A percentile compares a stretch with the other conserved stretches of the same genome.
Conservation (phyloP, 257 asterid genomes). For the Solanum bukasovii region DNA sequence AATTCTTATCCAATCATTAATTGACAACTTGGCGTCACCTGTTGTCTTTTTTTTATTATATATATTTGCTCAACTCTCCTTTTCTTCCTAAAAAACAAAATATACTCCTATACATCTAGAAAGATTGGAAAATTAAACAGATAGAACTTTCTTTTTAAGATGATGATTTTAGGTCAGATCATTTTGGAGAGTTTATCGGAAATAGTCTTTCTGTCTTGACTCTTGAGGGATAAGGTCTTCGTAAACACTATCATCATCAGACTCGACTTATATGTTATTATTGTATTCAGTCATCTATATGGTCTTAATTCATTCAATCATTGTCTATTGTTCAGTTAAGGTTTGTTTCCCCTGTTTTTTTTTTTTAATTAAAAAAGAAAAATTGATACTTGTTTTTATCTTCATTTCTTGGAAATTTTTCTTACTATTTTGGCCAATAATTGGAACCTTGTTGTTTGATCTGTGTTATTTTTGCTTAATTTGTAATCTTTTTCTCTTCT, state of each 20-base stretch:
- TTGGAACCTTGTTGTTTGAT: neutral
- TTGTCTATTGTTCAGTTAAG: neutral
- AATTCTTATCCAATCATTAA: neutral
- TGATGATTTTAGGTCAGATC: neutral
- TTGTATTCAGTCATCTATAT: neutral
- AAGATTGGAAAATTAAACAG: neutral
- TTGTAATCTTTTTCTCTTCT: neutral
- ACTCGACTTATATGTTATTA: neutral
- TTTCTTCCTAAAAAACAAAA: neutral
- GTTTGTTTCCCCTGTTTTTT: neutral
- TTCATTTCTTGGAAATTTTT: neutral
- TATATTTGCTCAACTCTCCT: neutral
- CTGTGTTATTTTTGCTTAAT: neutral
- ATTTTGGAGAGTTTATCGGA: neutral
- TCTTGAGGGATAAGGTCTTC: neutral
- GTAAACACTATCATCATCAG: neutral
- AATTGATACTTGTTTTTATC: neutral
- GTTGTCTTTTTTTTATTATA: neutral
- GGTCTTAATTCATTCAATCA: neutral
- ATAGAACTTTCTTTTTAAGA: neutral
- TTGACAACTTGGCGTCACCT: neutral
- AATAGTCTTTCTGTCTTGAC: neutral
- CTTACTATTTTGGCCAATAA: neutral
- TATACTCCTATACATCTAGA: neutral
- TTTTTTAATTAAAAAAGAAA: neutral